Conservation (phyloP, 2,329 filamentous ascomycete species). For the Falciphora oryzae region DNA sequence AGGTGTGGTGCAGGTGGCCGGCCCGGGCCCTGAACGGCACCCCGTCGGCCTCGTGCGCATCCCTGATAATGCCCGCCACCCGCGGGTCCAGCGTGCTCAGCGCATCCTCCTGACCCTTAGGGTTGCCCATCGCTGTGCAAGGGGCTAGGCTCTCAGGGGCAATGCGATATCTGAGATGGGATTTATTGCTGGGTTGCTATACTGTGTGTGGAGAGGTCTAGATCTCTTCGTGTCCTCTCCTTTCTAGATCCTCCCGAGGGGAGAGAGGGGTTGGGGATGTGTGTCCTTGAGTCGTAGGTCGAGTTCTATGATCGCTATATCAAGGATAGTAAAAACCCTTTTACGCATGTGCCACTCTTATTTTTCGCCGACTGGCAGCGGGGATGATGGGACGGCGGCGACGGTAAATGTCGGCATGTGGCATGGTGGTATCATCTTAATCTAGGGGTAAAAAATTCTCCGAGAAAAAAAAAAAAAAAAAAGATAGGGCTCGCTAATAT, state of each 20-base stretch:
- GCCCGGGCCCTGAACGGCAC: conserved; percentile 71
- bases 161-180: not conserved
- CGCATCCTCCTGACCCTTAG: not conserved
- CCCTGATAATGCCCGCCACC: conserved; percentile 5
- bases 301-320: not conserved
- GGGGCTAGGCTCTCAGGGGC: not conserved
- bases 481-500: not conserved
- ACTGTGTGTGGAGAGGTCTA: not conserved
- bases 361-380: not conserved
- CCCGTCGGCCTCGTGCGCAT: conserved; percentile 21
- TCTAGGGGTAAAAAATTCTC: not conserved
- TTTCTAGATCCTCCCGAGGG: not conserved
- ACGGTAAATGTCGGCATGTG: not conserved
- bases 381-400: not conserved
- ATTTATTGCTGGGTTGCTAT: not conserved
- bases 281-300: not conserved
- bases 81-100: not conserved
- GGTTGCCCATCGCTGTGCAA: not conserved
- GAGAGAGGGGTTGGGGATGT: too few relatives aligned
- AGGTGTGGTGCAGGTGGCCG: conserved; percentile 78
- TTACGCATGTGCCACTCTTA: not conserved
- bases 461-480: too few relatives aligned
- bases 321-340: not conserved
- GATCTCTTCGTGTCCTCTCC: not conserved
- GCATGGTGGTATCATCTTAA: not conserved